phyloP scores from a whole-genome alignment of 768 basidiomycete species.

The Stropharia rugosoannulata region DNA sequence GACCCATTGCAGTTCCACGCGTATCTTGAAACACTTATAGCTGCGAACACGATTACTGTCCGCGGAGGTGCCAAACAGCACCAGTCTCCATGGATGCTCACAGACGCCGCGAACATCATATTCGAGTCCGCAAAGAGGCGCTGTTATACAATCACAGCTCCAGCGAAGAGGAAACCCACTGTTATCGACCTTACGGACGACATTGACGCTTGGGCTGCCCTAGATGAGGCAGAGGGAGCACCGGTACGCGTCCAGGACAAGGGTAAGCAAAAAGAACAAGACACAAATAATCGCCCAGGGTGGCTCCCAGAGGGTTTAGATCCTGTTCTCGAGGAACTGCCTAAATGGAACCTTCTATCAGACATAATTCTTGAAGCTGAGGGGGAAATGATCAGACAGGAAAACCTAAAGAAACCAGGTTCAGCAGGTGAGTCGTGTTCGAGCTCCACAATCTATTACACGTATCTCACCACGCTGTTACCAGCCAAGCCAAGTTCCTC shows the following conservation, averaged over 20 bases:
- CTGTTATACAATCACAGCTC: conserved; percentile 60
- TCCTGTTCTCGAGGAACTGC: conserved; percentile 89
- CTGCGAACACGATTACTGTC: conserved; percentile 45
- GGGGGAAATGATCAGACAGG: conserved; percentile 71
- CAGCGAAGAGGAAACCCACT: conserved; percentile 19
- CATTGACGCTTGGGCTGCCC: conserved; percentile 73
- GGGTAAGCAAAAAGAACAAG: conserved; percentile 19
- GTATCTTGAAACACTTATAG: conserved; percentile 86
- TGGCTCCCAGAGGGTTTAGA: conserved; percentile 82
- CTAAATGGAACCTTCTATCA: conserved; percentile 87
- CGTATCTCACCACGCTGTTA: not conserved
- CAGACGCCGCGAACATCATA: conserved; percentile 86
- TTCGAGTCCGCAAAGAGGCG: conserved; percentile 77
- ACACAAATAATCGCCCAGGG: conserved; percentile 32
- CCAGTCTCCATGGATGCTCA: conserved; percentile 87
- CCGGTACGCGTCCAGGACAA: conserved; percentile 6
- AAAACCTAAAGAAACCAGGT: conserved; percentile 32
- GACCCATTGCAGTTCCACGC: conserved; percentile 89
- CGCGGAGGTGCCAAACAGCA: conserved; percentile 61
- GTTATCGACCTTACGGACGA: conserved; percentile 51
- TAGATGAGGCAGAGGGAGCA: conserved; percentile 59
- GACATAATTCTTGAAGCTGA: conserved; percentile 92
- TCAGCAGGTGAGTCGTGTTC: conserved; percentile 18
- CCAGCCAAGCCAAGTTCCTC: conserved; percentile 46
- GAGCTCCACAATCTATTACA: not conserved